Conservation (phyloP, 2,329 filamentous ascomycete genomes). For the Aspergillus thermomutatus region DNA sequence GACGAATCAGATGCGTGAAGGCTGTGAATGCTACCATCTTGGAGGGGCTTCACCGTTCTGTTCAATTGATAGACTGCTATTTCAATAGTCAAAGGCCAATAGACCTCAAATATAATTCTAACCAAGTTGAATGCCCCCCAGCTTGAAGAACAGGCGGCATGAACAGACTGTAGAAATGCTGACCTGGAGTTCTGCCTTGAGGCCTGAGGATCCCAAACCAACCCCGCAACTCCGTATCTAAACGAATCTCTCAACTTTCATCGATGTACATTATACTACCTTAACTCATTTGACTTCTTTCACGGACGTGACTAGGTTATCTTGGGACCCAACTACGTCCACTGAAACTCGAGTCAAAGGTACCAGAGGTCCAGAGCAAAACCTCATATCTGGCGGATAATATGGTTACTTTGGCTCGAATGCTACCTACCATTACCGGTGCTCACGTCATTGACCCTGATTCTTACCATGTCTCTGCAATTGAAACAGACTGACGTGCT, state of each 20-base stretch:
- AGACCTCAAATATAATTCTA: neutral
- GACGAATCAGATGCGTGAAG: neutral
- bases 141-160: neutral
- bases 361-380: neutral
- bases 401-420: constrained; percentile 12
- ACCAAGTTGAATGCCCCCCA: neutral
- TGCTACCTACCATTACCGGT: constrained; percentile 10
- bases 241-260: neutral
- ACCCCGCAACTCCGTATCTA: too few species aligned
- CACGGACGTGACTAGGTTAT: too few species aligned
- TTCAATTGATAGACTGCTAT: neutral
- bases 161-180: too few species aligned
- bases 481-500: constrained; percentile 12
- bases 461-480: neutral
- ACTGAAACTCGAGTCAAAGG: neutral
- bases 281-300: too few species aligned
- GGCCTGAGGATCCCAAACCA: neutral
- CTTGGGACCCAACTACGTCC: neutral
- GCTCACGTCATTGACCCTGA: constrained; percentile 19
- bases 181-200: neutral
- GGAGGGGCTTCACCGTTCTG: neutral
- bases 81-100: neutral
- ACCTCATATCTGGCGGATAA: too few species aligned
- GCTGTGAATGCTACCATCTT: neutral
- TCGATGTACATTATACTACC: neutral